Base-by-base conservation (phyloP, 805 yeast genomes). In the Tetrapisispora nanseiensis region DNA sequence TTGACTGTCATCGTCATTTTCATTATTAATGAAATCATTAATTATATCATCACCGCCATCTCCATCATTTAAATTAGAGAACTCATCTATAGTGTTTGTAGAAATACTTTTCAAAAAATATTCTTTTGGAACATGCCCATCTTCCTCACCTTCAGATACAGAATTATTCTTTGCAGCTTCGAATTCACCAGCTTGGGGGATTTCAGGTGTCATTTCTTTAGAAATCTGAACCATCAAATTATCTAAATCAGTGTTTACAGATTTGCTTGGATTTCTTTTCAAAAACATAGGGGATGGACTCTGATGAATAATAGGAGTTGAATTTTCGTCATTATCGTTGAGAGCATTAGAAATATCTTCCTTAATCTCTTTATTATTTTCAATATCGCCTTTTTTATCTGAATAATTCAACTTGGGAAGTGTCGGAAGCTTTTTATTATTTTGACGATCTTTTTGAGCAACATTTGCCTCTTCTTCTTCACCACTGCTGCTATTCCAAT, bases 401-500 rank as follows among this genome's bases (percentile, higher is more conserved):
- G 44, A 39, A 28, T 57, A 54, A 16, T 51, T 41, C 22, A 58
- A 44, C 30, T 55, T 55, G 2, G 64, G 64, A 21, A 59, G 37
- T 3, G 47, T 49, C 1, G 63, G 63, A 9, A 57, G 42, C 16
- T n/a, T 2, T 42, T 35, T 30, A 12, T 43, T 32, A 12, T 20
- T 21, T 27, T 24, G 28, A 8, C 12, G n/a, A 37, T 33, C 21
- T 11, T 9, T 9, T 13, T 40, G 41, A 28, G 28, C 40, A 10
- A 18, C 39, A 2, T 28, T 18, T 3, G 42, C 47, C 20, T 40
- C 50, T 30, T 50, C 41, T 4, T 36, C 33, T 24, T 35, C 56
- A 2, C 54, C 52, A 37, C 55, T 61, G 15, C 55, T 53, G 15
- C 58, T 52, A 41, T 59, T 56, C 72, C 72, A 67, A 32, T 62